Evolutionary conservation across 2,329 filamentous ascomycete genomes (phyloP), one percentile per base, ranked within the genome.

Genomic region (Diplodia mutila): DNA sequence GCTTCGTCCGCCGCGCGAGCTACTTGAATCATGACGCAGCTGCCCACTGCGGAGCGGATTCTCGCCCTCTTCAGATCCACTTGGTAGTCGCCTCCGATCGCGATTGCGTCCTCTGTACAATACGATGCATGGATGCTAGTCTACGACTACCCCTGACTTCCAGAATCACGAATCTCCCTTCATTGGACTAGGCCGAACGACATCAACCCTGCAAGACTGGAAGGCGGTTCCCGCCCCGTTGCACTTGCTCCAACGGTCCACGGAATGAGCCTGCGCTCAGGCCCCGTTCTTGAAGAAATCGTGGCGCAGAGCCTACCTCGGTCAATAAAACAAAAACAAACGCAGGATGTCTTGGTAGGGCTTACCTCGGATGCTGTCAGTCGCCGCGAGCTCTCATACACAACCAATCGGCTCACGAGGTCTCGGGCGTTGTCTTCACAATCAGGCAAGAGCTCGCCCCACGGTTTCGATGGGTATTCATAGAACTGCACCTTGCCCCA

Each of bases 401-500:
- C 83, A 14, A 99, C 85, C 70, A 97, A 78, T 5, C 81, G 82
- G 48, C 82, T 83, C 11, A 96, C 87, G 39, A 97, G 80, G 69
- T 91, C 86, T 68, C 86, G 84, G 32, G 88, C 90, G 16, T 81
- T 80, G 0, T 82, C 78, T 32, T 87, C 85, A 0, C 88, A 85
- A 5, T 82, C 84, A 0, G 87, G 87, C 51, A 98, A 80, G 21
- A 97, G 82, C 1, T 86, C 85, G 1, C 87, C 83, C 93, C 94
- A 97, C 0, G 82, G 70, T 70, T 85, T 85, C 0, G 83, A 79
- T 4, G 89, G 85, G 75, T 97, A 97, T 16, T 88, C 83, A 49
- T 89, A 86, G 80, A 97, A 99, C 77, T 93, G 80, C 75, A 91
- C 87, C 75, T 91, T 96, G 16, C 94, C 91, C 85, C 97, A 99